Percentiles rank a stretch among this genome's conserved stretches.
These are phyloP conservation scores for Brassica incana DNA, from an alignment of 345 rosid species.

Conservation along the genomic window DNA sequence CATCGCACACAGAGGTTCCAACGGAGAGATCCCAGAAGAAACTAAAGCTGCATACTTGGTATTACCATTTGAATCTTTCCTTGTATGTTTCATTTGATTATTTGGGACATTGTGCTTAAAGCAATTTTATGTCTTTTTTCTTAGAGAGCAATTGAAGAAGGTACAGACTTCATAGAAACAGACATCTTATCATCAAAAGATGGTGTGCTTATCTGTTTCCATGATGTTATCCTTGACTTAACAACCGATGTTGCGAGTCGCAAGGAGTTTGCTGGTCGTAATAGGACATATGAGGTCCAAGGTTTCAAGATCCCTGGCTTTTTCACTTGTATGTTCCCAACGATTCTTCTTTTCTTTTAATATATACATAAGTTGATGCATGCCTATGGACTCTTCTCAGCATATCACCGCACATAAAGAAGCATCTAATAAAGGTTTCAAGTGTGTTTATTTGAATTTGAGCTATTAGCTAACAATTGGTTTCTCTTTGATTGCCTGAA, in stretches of 20 bases:
- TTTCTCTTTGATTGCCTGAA: conserved; percentile 36
- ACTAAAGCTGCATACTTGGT: conserved; percentile 88
- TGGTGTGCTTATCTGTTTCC: conserved; percentile 79
- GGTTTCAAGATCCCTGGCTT: conserved; percentile 71
- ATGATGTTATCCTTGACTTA: conserved; percentile 67
- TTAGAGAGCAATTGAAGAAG: conserved; percentile 95
- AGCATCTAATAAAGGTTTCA: too few relatives aligned
- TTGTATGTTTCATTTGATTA: too few relatives aligned
- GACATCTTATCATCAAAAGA: conserved; percentile 86
- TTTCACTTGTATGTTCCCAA: conserved; percentile 54
- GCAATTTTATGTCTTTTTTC: conserved; percentile 6
- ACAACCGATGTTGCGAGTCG: conserved; percentile 65
- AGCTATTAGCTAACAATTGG: background rate
- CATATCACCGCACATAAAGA: too few relatives aligned
- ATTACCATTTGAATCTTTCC: too few relatives aligned
- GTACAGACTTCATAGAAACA: conserved; percentile 91
- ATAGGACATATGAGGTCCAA: conserved; percentile 78
- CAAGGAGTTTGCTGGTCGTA: conserved; percentile 77
- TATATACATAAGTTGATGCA: background rate
- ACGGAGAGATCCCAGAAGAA: conserved; percentile 96
- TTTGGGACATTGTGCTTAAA: background rate
- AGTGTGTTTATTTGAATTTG: conserved; percentile 12
- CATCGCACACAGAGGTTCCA: conserved; percentile 93
- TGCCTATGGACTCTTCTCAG: conserved; percentile 8
- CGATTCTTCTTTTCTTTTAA: background rate